Percentiles rank a stretch among this genome's conserved stretches.
phyloP scores from a whole-genome alignment of 768 basidiomycete genomes.

The Suillus lakei region DNA sequence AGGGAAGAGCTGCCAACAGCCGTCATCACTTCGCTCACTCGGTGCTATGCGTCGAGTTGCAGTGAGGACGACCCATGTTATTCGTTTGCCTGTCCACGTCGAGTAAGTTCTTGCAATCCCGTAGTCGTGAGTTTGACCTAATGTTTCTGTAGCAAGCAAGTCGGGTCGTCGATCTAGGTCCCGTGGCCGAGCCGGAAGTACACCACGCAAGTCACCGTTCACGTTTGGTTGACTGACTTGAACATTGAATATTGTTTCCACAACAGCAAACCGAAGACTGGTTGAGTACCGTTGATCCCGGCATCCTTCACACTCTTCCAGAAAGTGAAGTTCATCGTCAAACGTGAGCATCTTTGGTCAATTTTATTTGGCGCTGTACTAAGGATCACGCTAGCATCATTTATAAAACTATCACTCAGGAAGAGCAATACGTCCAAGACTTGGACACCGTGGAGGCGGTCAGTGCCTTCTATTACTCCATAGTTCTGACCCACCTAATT shows the following conservation, averaged over 20 bases:
- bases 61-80: slow-evolving; percentile 83
- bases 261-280: slow-evolving; percentile 48
- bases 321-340: slow-evolving; percentile 84
- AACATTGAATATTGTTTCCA: slow-evolving; percentile 9
- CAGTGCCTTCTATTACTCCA: slow-evolving; percentile 31
- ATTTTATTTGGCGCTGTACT: slow-evolving; percentile 1
- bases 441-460: slow-evolving; percentile 82
- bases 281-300: slow-evolving; percentile 53
- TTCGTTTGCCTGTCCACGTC: slow-evolving; percentile 78
- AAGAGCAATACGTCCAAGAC: slow-evolving; percentile 89
- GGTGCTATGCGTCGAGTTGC: slow-evolving; percentile 90
- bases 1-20: slow-evolving; percentile 83
- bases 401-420: slow-evolving; percentile 85
- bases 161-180: slow-evolving; percentile 24
- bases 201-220: slow-evolving; percentile 39
- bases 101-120: slow-evolving; percentile 43
- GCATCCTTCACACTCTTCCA: slow-evolving; percentile 60
- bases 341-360: slow-evolving; percentile 45
- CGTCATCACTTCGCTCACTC: slow-evolving; percentile 86
- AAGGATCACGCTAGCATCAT: slow-evolving; percentile 55
- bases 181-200: slow-evolving; percentile 32
- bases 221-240: slow-evolving; percentile 12
- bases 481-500: slow-evolving; percentile 29
- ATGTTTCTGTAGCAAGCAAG: slow-evolving; percentile 26
- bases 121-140: slow-evolving; percentile 7